phyloP scores from a whole-genome alignment of 2,329 filamentous ascomycete species.

The Kalmusia sp. region DNA sequence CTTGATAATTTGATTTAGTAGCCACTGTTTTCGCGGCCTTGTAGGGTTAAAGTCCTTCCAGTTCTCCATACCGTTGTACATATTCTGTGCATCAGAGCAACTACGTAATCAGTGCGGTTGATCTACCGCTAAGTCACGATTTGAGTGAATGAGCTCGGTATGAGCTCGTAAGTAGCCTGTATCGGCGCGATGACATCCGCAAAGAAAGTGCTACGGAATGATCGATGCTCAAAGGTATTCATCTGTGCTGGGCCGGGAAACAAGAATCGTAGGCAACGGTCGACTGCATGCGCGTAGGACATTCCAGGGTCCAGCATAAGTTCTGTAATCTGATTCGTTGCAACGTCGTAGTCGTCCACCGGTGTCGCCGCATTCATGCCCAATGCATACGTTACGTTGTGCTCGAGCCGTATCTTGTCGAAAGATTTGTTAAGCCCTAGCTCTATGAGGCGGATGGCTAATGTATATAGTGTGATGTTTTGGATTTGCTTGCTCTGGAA shows the following conservation, averaged over 20 bases:
- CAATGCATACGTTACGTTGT: not conserved
- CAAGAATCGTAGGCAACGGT: conserved; percentile 7
- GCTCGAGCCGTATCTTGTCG: not conserved
- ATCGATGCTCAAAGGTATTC: conserved; percentile 7
- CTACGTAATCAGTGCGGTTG: too few species aligned
- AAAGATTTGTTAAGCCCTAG: conserved; percentile 11
- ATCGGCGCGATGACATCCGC: conserved; percentile 8
- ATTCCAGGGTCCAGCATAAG: conserved; percentile 2
- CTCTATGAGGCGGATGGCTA: conserved; percentile 18
- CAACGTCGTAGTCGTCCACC: conserved; percentile 12
- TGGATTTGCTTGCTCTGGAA: conserved; percentile 12
- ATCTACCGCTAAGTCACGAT: too few species aligned
- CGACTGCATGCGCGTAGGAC: conserved; percentile 8
- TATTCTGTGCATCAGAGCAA: too few species aligned
- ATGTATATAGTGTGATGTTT: conserved; percentile 13
- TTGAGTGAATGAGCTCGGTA: too few species aligned
- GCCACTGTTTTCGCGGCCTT: too few species aligned
- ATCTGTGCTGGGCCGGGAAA: conserved; percentile 8
- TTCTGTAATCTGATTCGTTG: conserved; percentile 2
- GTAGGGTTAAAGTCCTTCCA: too few species aligned
- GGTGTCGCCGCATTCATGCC: not conserved
- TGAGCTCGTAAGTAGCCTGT: conserved; percentile 9
- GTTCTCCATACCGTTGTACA: too few species aligned
- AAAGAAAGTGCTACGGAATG: conserved; percentile 7
- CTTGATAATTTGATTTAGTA: too few species aligned